Evolutionary conservation across 2,329 filamentous ascomycete genomes (phyloP), one percentile per base, ranked within the genome.

Genomic region (Fusarium pilosicola): DNA sequence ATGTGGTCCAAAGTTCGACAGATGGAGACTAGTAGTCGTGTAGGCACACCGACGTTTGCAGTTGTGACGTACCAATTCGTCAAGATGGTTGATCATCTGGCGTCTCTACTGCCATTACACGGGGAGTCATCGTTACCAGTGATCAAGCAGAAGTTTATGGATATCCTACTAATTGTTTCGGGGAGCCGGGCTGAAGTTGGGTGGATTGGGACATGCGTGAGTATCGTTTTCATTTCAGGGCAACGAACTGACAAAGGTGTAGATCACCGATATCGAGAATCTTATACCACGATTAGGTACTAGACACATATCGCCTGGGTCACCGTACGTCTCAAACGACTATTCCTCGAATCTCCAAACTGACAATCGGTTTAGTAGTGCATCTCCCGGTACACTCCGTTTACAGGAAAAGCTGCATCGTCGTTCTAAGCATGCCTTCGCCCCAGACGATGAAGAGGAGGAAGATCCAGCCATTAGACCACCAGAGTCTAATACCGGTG

Each of bases 81-180:
- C n/a, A 77, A 74, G 24, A 77, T 77, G 6, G 59, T 77, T 1
- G 65, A 75, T 26, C 65, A 70, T 0, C 4, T 77, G 7, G 62
- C 49, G 18, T 32, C 54, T 15, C 32, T 75, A 0, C 44, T 77
- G 0, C 75, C 75, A 1, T 18, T 51, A 0, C 36, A 65, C 13
- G 74, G 69, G 6, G 71, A 73, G 0, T 51, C 61, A 14, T 73
- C 71, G 0, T 22, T 77, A 1, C 22, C 59, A 0, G 34, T 22
- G 0, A 38, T 77, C 3, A 77, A 75, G 15, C 36, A 62, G 7
- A 77, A 61, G 7, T 22, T 77, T 2, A 22, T 36, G 0, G 63
- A 76, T 5, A 70, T 74, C 1, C 18, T 77, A 0, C 62, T 46
- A 0, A 51, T 77, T 26, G 51, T 57, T 0, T 56, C 66, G 0